Evolutionary conservation across 768 basidiomycete genomes (phyloP).

Genomic region (Boletus edulis): DNA sequence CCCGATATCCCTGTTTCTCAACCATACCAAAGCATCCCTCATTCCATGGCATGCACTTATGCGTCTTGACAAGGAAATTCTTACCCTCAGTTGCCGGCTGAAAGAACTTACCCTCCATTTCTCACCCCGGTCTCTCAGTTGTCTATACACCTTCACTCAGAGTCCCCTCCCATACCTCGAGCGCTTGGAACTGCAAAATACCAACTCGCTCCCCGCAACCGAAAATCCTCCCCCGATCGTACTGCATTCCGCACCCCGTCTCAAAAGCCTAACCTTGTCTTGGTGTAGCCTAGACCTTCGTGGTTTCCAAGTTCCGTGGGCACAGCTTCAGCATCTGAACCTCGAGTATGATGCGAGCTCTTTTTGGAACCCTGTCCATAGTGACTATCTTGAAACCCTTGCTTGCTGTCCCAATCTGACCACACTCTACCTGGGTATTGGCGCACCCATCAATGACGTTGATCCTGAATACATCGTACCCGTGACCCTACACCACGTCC

Average conservation of each 20-base stretch:
- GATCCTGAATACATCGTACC: constrained; percentile 13
- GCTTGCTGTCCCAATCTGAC: constrained; percentile 26
- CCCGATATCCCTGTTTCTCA: constrained; percentile 25
- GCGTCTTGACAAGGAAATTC: constrained; percentile 29
- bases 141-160: constrained; percentile 29
- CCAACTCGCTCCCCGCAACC: constrained; percentile 21
- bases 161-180: constrained; percentile 20
- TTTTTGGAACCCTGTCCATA: constrained; percentile 30
- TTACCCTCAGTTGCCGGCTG: constrained; percentile 22
- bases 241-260: constrained; percentile 26
- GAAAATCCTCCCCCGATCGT: constrained; percentile 26
- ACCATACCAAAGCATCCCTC: constrained; percentile 20
- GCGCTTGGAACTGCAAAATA: constrained; percentile 27
- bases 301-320: constrained; percentile 28
- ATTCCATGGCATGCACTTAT: constrained; percentile 29
- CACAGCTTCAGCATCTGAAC: constrained; percentile 25
- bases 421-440: constrained; percentile 28
- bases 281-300: constrained; percentile 29
- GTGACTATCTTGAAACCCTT: constrained; percentile 26
- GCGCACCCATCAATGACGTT: constrained; percentile 12
- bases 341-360: constrained; percentile 29
- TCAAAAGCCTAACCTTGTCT: constrained; percentile 26
- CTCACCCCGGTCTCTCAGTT: constrained; percentile 24
- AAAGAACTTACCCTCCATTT: constrained; percentile 20
- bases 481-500: constrained; percentile 27